Evolutionary conservation across 306 rosid species (phyloP).

Genomic region (Mimosa pudica): DNA sequence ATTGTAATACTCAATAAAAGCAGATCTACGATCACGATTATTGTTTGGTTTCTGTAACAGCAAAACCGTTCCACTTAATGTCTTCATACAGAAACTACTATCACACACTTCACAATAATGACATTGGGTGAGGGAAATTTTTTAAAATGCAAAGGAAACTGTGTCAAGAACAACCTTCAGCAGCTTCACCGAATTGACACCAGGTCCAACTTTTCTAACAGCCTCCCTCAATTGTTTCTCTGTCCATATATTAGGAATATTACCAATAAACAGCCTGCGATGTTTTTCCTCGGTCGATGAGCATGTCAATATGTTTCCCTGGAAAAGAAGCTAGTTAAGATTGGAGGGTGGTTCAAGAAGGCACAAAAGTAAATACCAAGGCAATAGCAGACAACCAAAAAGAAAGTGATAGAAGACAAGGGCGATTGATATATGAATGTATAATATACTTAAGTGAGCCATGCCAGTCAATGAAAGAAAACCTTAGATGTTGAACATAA

Average conservation of each 20-base stretch:
- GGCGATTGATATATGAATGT: not conserved
- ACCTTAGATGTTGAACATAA: slow-evolving; percentile 19
- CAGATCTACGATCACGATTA: slow-evolving; percentile 60
- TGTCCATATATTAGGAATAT: slow-evolving; percentile 71
- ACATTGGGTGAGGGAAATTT: slow-evolving; percentile 17
- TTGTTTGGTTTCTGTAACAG: slow-evolving; percentile 56
- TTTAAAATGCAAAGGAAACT: not conserved
- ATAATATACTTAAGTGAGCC: not conserved
- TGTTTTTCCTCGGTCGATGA: slow-evolving; percentile 65
- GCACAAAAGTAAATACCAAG: not conserved
- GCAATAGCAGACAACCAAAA: slow-evolving; percentile 8
- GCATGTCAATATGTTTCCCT: slow-evolving; percentile 65
- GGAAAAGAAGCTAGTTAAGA: slow-evolving; percentile 19
- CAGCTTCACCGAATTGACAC: slow-evolving; percentile 61
- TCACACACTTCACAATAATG: slow-evolving; percentile 6
- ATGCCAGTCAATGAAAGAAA: slow-evolving; percentile 13
- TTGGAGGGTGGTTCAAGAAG: slow-evolving; percentile 17
- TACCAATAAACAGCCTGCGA: slow-evolving; percentile 55
- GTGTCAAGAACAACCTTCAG: slow-evolving; percentile 58
- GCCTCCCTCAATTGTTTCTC: slow-evolving; percentile 57
- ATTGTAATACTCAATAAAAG: slow-evolving; percentile 69
- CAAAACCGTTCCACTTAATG: slow-evolving; percentile 17
- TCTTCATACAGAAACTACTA: slow-evolving; percentile 26
- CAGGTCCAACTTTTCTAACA: slow-evolving; percentile 61
- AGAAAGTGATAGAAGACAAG: not conserved